Percentiles rank a stretch among this genome's conserved stretches.
These are phyloP conservation scores for Trametes cingulata DNA, from an alignment of 768 basidiomycete species.

Conservation along the genomic window DNA sequence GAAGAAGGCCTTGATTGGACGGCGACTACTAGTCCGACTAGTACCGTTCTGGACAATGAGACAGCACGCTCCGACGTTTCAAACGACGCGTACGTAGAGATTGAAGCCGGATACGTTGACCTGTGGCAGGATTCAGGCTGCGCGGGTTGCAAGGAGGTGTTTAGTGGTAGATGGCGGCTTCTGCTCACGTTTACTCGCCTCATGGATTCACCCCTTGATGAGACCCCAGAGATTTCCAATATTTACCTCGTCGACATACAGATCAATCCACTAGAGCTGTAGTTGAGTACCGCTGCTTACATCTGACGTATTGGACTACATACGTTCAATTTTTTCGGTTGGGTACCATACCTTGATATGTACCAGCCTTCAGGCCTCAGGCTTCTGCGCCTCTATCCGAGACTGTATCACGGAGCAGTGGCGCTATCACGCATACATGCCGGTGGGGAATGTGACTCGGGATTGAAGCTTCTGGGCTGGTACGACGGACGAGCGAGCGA, in stretches of 20 bases:
- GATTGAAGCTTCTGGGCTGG: too few relatives aligned
- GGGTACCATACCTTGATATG: too few relatives aligned
- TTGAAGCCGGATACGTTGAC: neutral
- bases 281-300: neutral
- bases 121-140: neutral
- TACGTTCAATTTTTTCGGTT: too few relatives aligned
- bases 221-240: neutral
- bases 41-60: neutral
- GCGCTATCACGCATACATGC: too few relatives aligned
- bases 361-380: too few relatives aligned
- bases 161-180: neutral
- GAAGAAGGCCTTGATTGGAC: too few relatives aligned
- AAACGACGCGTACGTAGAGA: neutral
- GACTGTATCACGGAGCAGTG: too few relatives aligned
- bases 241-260: neutral
- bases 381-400: too few relatives aligned
- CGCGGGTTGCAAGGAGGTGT: neutral
- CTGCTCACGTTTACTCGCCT: neutral
- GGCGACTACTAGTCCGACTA: neutral
- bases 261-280: neutral
- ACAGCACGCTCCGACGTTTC: neutral
- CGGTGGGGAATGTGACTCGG: too few relatives aligned
- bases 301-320: neutral
- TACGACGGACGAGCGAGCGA: too few relatives aligned
- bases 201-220: neutral